These are phyloP conservation scores for Candida xiaguanensis DNA, from an alignment of 805 yeast genomes.

Conservation along the genomic window DNA sequence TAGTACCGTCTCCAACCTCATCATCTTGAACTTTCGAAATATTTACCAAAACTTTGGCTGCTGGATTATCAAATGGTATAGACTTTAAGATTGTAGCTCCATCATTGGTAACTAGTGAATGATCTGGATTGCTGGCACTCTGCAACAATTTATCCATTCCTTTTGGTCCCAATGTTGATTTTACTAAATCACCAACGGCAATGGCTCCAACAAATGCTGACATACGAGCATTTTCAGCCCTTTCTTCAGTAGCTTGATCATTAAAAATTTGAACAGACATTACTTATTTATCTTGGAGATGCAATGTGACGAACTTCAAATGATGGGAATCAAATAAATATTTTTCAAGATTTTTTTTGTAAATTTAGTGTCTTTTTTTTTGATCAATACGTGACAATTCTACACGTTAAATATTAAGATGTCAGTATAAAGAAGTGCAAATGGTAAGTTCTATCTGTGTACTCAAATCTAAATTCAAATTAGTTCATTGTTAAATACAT, in stretches of 20 bases:
- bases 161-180: slow-evolving; percentile 92
- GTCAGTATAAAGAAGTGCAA: no score
- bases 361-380: no score
- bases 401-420: no score
- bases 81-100: slow-evolving; percentile 96
- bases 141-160: slow-evolving; percentile 97
- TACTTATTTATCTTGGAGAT: neutral
- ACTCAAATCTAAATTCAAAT: no score
- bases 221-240: slow-evolving; percentile 97
- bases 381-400: no score
- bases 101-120: slow-evolving; percentile 86
- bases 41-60: slow-evolving; percentile 93
- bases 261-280: slow-evolving; percentile 92
- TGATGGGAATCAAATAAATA: no score
- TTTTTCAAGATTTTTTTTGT: no score
- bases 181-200: slow-evolving; percentile 97
- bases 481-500: no score
- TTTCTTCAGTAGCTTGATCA: slow-evolving; percentile 95
- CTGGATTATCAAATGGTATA: slow-evolving; percentile 95
- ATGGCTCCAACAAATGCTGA: slow-evolving; percentile 98
- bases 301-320: no score
- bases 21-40: slow-evolving; percentile 95
- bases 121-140: slow-evolving; percentile 70
- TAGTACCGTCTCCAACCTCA: slow-evolving; percentile 98
- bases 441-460: no score